phyloP scores from a whole-genome alignment of 495 filamentous ascomycete species.

The Xylona heveae region DNA sequence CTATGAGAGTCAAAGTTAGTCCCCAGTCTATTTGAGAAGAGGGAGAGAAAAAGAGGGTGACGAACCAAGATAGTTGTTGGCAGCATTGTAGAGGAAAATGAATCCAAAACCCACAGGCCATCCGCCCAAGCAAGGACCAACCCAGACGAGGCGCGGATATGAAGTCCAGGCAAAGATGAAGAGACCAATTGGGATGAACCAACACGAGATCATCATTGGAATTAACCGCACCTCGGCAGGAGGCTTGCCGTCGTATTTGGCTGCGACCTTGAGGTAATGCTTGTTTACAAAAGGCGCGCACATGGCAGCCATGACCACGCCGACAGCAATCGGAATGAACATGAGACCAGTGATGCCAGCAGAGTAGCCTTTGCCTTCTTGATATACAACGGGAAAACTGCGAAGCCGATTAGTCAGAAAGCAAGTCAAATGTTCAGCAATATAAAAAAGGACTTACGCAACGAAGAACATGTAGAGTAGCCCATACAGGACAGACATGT shows the following conservation, averaged over 20 bases:
- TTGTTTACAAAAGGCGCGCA: constrained; percentile 56
- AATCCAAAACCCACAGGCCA: constrained; percentile 68
- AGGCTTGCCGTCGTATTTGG: constrained; percentile 40
- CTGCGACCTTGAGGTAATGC: constrained; percentile 42
- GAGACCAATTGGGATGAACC: constrained; percentile 52
- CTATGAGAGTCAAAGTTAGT: constrained; percentile 15
- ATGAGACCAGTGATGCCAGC: constrained; percentile 54
- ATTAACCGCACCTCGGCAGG: constrained; percentile 58
- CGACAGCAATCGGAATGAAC: constrained; percentile 57
- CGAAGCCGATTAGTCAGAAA: constrained; percentile 6
- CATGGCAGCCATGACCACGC: constrained; percentile 38
- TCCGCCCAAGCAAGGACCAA: constrained; percentile 49
- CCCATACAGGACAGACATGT: constrained; percentile 64
- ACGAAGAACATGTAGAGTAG: constrained; percentile 73
- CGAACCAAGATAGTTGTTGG: constrained; percentile 53
- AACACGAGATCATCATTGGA: constrained; percentile 72
- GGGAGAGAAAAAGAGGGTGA: not conserved
- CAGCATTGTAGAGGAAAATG: constrained; percentile 69
- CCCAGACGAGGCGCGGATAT: constrained; percentile 41
- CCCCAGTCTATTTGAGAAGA: not conserved
- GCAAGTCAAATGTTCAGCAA: not conserved
- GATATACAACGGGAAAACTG: constrained; percentile 60
- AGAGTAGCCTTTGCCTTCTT: constrained; percentile 50
- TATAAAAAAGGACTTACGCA: constrained; percentile 16
- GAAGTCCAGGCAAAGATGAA: constrained; percentile 79